A percentile compares a stretch with the other conserved stretches of the same genome.
Evolutionary conservation across 1,284 basidiomycete genomes (phyloP).

Genomic region (Cystobasidium pallidum): DNA sequence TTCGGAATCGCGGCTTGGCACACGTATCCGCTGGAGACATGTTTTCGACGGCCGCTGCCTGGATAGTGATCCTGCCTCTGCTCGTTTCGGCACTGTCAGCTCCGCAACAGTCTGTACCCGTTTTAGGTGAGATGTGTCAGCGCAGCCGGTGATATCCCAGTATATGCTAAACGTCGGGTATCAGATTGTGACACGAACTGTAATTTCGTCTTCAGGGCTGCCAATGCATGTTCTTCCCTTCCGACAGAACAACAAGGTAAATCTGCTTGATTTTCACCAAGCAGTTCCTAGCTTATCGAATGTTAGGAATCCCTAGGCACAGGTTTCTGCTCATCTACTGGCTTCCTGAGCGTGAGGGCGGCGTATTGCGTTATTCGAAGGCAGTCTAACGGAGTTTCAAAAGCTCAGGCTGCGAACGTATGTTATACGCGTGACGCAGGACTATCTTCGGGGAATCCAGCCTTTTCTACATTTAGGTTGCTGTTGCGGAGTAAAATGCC

Average conservation of each 20-base stretch:
- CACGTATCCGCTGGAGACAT: not conserved
- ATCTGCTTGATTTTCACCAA: not conserved
- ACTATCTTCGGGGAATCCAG: not conserved
- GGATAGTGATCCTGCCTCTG: not conserved
- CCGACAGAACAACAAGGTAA: slow-evolving; percentile 26
- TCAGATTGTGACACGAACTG: slow-evolving; percentile 7
- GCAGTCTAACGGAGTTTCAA: too few species aligned
- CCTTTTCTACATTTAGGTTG: not conserved
- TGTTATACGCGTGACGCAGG: slow-evolving; percentile 18
- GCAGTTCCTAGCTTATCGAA: too few species aligned
- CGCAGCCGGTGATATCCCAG: not conserved
- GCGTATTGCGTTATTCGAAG: too few species aligned
- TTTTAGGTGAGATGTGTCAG: not conserved
- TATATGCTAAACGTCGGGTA: not conserved
- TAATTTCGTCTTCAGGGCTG: slow-evolving; percentile 7
- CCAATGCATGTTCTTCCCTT: slow-evolving; percentile 6
- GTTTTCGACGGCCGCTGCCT: not conserved
- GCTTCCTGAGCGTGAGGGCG: slow-evolving; percentile 13
- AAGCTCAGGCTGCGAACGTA: slow-evolving; percentile 1
- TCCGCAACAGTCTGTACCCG: slow-evolving; percentile 6
- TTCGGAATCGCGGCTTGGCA: not conserved
- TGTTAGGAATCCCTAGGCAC: not conserved
- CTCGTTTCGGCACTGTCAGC: not conserved
- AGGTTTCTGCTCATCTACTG: not conserved
- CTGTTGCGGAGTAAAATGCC: slow-evolving; percentile 10